phyloP scores from a whole-genome alignment of 2,329 filamentous ascomycete genomes.

The Endocalyx cinctus region DNA sequence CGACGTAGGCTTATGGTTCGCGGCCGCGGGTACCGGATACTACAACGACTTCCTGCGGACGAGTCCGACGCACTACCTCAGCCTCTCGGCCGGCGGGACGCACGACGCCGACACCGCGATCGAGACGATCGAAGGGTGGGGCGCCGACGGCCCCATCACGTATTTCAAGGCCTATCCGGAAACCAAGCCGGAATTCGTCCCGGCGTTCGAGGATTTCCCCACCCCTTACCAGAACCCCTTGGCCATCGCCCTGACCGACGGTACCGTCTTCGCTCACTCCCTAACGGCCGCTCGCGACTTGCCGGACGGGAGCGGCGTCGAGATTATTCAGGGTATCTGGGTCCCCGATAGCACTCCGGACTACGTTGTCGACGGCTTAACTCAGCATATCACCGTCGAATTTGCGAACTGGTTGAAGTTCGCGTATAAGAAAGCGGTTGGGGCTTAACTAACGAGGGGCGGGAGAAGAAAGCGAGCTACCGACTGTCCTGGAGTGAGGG shows the following conservation, averaged over 20 bases:
- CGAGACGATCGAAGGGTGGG: slow-evolving; percentile 12
- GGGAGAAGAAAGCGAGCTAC: too few species aligned
- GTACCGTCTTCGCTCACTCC: slow-evolving; percentile 9
- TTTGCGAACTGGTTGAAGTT: slow-evolving; percentile 12
- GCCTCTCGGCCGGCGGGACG: slow-evolving; percentile 4
- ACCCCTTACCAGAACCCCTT: slow-evolving; percentile 1
- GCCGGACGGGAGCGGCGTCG: slow-evolving; percentile 4
- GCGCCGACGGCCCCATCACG: slow-evolving; percentile 5
- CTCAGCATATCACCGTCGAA: slow-evolving; percentile 12
- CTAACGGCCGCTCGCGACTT: slow-evolving; percentile 8
- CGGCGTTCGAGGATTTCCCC: slow-evolving; percentile 5
- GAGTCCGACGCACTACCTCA: slow-evolving; percentile 11
- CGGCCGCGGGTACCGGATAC: slow-evolving; percentile 5
- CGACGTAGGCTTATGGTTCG: slow-evolving; percentile 6
- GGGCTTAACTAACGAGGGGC: too few species aligned
- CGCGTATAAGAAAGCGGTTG: too few species aligned
- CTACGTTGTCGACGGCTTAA: slow-evolving; percentile 4
- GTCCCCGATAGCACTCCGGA: slow-evolving; percentile 5
- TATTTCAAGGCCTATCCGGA: slow-evolving; percentile 8
- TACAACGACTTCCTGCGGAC: slow-evolving; percentile 7
- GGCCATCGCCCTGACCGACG: slow-evolving; percentile 5
- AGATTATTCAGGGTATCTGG: slow-evolving; percentile 9
- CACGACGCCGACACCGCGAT: slow-evolving; percentile 2
- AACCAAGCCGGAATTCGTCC: slow-evolving; percentile 5
- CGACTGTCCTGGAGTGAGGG: too few species aligned